A percentile compares a stretch with the other conserved stretches of the same genome.
Conservation (phyloP, 148 eudicot genomes). For the Silene conica region DNA sequence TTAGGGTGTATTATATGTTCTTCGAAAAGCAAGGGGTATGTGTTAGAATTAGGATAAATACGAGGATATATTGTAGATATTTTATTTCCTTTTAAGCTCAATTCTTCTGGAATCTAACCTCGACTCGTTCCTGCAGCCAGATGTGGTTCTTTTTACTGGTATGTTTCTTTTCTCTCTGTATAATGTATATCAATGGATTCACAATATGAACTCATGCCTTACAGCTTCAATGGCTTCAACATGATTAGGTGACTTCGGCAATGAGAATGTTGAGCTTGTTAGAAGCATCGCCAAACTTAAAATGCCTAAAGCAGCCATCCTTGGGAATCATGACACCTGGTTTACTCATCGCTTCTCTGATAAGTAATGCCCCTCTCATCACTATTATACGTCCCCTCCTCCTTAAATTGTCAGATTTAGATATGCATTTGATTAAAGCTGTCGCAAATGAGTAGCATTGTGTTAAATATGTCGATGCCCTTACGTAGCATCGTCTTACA, state of each 20-base stretch:
- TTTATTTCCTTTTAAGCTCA: not conserved
- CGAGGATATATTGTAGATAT: not conserved
- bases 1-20: not conserved
- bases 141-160: slow-evolving; percentile 91
- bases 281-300: slow-evolving; percentile 56
- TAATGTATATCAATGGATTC: not conserved
- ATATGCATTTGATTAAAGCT: not conserved
- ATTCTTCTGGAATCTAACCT: not conserved
- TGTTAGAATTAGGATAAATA: not conserved
- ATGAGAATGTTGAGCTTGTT: slow-evolving; percentile 86
- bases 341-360: slow-evolving; percentile 53
- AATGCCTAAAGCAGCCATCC: slow-evolving; percentile 68
- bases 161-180: slow-evolving; percentile 24
- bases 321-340: slow-evolving; percentile 95
- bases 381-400: not conserved
- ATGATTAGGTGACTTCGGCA: slow-evolving; percentile 79
- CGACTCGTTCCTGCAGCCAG: slow-evolving; percentile 62
- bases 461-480: not conserved
- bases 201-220: not conserved
- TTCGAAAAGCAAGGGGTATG: too few relatives aligned
- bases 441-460: too few relatives aligned
- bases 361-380: slow-evolving; percentile 31
- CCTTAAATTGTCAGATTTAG: not conserved
- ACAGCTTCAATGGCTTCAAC: not conserved
- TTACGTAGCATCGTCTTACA: not conserved